Evolutionary conservation across 305 asterid genomes (phyloP).

Genomic region (Fraxinus platypoda): DNA sequence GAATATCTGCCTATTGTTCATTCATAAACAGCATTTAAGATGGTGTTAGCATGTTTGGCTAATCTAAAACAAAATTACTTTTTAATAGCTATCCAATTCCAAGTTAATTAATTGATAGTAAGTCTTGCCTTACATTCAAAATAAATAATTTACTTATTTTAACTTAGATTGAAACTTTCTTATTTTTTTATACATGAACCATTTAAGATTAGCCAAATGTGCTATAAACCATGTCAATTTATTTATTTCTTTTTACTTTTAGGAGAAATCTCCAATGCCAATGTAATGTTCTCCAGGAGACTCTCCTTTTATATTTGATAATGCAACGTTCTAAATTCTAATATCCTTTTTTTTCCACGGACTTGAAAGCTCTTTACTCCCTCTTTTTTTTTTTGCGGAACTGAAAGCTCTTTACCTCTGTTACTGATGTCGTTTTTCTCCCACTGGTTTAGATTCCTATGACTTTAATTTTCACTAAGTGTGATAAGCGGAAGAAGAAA

Average conservation of each 20-base stretch:
- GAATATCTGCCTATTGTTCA: neutral
- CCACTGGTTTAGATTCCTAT: constrained; percentile 68
- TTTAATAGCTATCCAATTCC: neutral
- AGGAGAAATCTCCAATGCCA: neutral
- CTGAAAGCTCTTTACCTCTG: neutral
- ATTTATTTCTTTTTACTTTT: neutral
- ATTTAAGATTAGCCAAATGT: neutral
- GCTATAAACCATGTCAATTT: neutral
- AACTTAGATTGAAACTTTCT: neutral
- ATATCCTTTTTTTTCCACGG: neutral
- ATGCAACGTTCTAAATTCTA: neutral
- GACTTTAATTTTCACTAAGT: constrained; percentile 90
- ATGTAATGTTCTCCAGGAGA: neutral
- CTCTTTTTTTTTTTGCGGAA: neutral
- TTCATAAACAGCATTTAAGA: neutral
- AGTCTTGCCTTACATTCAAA: neutral
- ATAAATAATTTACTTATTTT: neutral
- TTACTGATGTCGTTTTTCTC: neutral
- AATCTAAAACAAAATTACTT: neutral
- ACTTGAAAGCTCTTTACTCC: neutral
- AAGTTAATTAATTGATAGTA: neutral
- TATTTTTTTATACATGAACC: neutral
- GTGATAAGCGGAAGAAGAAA: constrained; percentile 92
- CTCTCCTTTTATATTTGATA: neutral
- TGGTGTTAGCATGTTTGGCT: neutral